Conservation (phyloP, 1,139 yeast species). For the Hansenula anomala region DNA sequence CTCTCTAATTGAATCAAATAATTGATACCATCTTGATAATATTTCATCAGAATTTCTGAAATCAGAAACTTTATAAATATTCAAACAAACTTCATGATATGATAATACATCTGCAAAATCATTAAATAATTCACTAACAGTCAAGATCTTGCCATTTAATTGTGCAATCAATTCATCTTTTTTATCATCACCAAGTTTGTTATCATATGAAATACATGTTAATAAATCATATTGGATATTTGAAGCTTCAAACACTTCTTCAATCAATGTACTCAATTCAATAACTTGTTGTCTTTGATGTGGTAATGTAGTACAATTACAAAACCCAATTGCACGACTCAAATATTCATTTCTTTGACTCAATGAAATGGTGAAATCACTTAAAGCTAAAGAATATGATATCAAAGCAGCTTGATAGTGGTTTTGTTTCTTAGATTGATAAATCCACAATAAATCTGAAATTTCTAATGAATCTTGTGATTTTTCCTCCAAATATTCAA, state of each 20-base stretch:
- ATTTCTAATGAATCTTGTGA: constrained; percentile 63
- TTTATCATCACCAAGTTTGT: constrained; percentile 41
- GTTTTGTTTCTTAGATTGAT: constrained; percentile 77
- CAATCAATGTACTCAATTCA: constrained; percentile 62
- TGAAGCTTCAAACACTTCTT: constrained; percentile 84
- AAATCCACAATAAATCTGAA: constrained; percentile 84
- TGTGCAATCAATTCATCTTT: constrained; percentile 43
- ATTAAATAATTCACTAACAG: constrained; percentile 78
- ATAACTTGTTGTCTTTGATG: constrained; percentile 72
- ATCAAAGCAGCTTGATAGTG: constrained; percentile 82
- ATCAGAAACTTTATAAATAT: constrained; percentile 79
- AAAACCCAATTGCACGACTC: constrained; percentile 90
- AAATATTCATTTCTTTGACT: constrained; percentile 80
- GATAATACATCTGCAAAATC: constrained; percentile 85
- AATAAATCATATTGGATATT: constrained; percentile 82
- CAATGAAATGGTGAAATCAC: constrained; percentile 66
- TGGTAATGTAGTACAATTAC: constrained; percentile 82
- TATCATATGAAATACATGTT: constrained; percentile 53
- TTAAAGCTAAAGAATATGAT: constrained; percentile 65
- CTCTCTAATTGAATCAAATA: constrained; percentile 36
- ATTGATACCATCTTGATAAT: constrained; percentile 63
- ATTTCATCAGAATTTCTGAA: constrained; percentile 71
- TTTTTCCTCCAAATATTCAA: constrained; percentile 72
- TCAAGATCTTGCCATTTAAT: constrained; percentile 60
- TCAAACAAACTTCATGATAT: constrained; percentile 75